phyloP scores from a whole-genome alignment of 495 filamentous ascomycete species.

The Aspergillus coremiiformis region DNA sequence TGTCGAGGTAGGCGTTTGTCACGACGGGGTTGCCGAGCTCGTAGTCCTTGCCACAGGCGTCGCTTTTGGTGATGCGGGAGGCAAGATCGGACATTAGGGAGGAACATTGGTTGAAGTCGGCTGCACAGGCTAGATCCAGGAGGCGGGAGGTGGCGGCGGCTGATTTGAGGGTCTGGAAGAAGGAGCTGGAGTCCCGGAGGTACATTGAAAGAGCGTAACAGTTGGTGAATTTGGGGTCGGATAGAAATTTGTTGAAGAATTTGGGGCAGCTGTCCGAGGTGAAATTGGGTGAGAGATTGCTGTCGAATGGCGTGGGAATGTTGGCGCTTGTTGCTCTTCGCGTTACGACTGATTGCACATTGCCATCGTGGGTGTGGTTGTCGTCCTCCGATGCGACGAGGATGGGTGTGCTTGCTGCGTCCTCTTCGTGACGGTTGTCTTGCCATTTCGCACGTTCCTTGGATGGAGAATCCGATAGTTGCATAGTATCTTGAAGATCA shows the following conservation, averaged over 20 bases:
- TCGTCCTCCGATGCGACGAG: neutral
- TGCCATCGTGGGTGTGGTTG: neutral
- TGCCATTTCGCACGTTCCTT: slow-evolving; percentile 1
- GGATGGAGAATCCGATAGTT: slow-evolving; percentile 8
- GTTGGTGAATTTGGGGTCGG: slow-evolving; percentile 51
- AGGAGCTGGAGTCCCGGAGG: slow-evolving; percentile 62
- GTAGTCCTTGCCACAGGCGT: slow-evolving; percentile 68
- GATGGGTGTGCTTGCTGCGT: neutral
- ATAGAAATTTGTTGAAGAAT: slow-evolving; percentile 64
- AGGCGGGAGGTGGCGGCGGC: slow-evolving; percentile 57
- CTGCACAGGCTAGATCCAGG: slow-evolving; percentile 64
- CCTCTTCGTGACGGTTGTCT: neutral
- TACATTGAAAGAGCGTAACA: slow-evolving; percentile 73
- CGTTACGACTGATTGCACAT: slow-evolving; percentile 18
- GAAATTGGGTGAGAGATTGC: slow-evolving; percentile 62
- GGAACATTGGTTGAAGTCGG: slow-evolving; percentile 52
- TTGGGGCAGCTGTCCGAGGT: slow-evolving; percentile 49
- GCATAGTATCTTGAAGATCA: slow-evolving; percentile 14
- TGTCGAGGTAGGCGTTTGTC: slow-evolving; percentile 60
- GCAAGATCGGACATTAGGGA: slow-evolving; percentile 54
- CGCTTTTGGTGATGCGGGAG: slow-evolving; percentile 43
- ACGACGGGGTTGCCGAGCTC: slow-evolving; percentile 58
- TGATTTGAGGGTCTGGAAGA: slow-evolving; percentile 67
- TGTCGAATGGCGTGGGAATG: slow-evolving; percentile 67
- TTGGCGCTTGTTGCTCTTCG: slow-evolving; percentile 18